phyloP scores from a whole-genome alignment of 129 eudicot species.

The Smallanthus sonchifolius region DNA sequence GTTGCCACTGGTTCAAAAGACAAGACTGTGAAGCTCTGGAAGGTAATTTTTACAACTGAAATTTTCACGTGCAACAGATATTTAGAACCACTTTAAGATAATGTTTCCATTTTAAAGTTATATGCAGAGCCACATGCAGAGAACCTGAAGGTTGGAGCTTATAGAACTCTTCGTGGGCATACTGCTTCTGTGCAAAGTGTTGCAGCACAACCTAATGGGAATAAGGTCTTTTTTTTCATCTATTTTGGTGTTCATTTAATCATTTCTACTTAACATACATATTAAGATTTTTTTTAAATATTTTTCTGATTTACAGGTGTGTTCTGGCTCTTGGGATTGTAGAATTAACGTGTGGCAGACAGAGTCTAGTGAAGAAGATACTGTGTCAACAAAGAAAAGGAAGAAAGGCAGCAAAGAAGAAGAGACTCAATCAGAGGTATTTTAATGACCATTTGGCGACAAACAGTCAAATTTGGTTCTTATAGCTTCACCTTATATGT shows the following conservation, averaged over 20 bases:
- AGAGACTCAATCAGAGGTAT: conserved; percentile 80
- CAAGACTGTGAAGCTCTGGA: conserved; percentile 73
- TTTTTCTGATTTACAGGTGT: conserved; percentile 32
- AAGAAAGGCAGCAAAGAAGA: conserved; percentile 48
- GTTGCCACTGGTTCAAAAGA: conserved; percentile 93
- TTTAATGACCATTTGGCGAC: not conserved
- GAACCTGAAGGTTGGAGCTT: conserved; percentile 52
- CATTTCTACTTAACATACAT: not conserved
- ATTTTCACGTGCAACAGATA: not conserved
- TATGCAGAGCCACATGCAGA: conserved; percentile 47
- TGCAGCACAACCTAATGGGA: conserved; percentile 64
- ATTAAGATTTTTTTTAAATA: not conserved
- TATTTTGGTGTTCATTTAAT: not conserved
- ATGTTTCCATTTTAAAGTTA: conserved; percentile 35
- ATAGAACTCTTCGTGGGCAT: conserved; percentile 75
- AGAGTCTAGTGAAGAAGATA: conserved; percentile 42
- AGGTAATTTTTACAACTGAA: conserved; percentile 33
- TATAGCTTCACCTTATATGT: not conserved
- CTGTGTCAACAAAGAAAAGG: conserved; percentile 76
- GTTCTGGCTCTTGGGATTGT: conserved; percentile 97
- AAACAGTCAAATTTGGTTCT: not conserved
- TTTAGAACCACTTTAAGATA: conserved; percentile 1
- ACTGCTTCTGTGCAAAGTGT: conserved; percentile 75
- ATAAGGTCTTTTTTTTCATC: conserved; percentile 43
- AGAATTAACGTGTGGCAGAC: conserved; percentile 81